These are phyloP conservation scores for Cytospora leucostoma DNA, from an alignment of 2,329 filamentous ascomycete genomes.

Conservation along the genomic window DNA sequence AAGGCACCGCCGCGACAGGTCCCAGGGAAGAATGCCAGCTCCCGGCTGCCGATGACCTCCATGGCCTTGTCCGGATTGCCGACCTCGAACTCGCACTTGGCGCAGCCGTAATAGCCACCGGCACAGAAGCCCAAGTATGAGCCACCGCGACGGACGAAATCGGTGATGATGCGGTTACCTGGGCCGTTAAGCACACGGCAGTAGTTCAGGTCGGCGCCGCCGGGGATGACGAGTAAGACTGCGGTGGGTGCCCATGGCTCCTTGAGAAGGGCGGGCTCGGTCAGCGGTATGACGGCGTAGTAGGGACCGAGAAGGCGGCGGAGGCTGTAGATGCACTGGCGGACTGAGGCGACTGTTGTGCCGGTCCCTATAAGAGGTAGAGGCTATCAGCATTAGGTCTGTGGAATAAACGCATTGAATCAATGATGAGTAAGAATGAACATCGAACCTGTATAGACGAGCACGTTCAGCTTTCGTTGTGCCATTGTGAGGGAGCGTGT, in stretches of 20 bases:
- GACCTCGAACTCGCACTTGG: conserved; percentile 87
- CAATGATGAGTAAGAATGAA: neutral
- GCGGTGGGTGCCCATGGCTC: conserved; percentile 91
- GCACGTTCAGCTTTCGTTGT: conserved; percentile 76
- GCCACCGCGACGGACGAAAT: conserved; percentile 84
- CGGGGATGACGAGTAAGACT: conserved; percentile 86
- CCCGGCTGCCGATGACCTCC: conserved; percentile 82
- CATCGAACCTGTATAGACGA: conserved; percentile 81
- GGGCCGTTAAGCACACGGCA: conserved; percentile 83
- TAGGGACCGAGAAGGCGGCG: conserved; percentile 83
- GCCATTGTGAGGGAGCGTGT: conserved; percentile 52
- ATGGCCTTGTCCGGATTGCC: conserved; percentile 66
- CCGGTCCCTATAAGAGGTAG: conserved; percentile 64
- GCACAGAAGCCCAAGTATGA: conserved; percentile 90
- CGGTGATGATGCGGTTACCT: conserved; percentile 80
- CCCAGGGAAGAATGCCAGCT: conserved; percentile 86
- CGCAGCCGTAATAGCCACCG: conserved; percentile 86
- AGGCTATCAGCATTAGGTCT: conserved; percentile 30
- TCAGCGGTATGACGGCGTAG: conserved; percentile 89
- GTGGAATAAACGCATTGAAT: conserved; percentile 21
- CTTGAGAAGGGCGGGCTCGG: conserved; percentile 75
- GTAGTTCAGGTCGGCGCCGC: conserved; percentile 91
- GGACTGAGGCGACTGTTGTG: conserved; percentile 83
- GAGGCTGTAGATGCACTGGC: conserved; percentile 84
- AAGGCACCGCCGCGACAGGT: conserved; percentile 85